Conservation (phyloP, 768 basidiomycete genomes). For the Tulasnella calospora region DNA sequence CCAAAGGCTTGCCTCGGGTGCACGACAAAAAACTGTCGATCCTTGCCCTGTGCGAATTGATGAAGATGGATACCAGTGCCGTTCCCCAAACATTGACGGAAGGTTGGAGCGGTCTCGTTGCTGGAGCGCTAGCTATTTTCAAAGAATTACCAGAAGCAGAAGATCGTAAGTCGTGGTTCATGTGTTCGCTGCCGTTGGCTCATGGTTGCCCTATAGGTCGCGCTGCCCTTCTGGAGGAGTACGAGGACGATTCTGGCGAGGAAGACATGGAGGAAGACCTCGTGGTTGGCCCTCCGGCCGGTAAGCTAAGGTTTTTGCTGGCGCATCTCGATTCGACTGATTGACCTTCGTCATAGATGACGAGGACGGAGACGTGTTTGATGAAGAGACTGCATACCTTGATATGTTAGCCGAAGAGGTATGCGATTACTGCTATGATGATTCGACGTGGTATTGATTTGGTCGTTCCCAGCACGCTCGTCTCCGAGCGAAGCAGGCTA, state of each 20-base stretch:
- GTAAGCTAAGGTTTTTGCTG: neutral
- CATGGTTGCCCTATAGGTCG: neutral
- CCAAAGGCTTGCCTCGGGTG: constrained; percentile 62
- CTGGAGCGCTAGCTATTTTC: constrained; percentile 66
- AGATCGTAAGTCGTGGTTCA: constrained; percentile 47
- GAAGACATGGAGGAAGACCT: constrained; percentile 57
- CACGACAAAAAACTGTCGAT: constrained; percentile 87
- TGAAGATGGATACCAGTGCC: constrained; percentile 58
- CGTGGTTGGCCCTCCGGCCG: constrained; percentile 29
- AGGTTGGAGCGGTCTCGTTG: constrained; percentile 73
- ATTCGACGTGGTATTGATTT: neutral
- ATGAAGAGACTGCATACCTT: constrained; percentile 82
- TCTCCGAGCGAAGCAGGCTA: constrained; percentile 49
- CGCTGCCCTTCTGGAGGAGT: constrained; percentile 47
- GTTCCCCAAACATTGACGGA: constrained; percentile 59
- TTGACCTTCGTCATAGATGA: neutral
- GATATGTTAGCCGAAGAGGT: constrained; percentile 84
- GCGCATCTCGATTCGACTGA: neutral
- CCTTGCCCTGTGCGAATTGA: constrained; percentile 65
- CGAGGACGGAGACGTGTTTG: constrained; percentile 75
- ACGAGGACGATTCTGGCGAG: constrained; percentile 35
- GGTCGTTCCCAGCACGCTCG: constrained; percentile 54
- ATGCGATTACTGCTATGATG: constrained; percentile 25
- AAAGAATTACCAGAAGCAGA: constrained; percentile 73
- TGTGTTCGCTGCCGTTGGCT: neutral